Conservation (phyloP, 345 rosid genomes). For the Aethionema arabicum region DNA sequence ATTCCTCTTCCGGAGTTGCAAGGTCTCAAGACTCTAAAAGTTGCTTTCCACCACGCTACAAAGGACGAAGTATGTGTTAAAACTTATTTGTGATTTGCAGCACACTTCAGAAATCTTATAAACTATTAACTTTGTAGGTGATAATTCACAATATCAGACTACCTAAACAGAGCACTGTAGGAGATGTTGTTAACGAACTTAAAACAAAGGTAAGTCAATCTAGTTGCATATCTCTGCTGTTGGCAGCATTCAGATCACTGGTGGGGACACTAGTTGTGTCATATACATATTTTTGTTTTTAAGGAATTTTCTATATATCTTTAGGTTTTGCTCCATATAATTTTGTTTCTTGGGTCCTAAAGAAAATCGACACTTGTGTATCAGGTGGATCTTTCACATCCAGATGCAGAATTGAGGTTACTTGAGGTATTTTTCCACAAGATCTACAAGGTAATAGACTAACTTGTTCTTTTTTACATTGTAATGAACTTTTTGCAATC, state of each 20-base stretch:
- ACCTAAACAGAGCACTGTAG: constrained; percentile 94
- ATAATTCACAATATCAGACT: constrained; percentile 79
- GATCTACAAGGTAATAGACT: constrained; percentile 76
- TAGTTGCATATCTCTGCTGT: constrained; percentile 12
- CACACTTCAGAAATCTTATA: constrained; percentile 15
- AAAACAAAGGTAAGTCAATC: constrained; percentile 64
- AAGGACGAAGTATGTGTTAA: constrained; percentile 71
- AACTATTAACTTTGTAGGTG: constrained; percentile 46
- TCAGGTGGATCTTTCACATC: constrained; percentile 92
- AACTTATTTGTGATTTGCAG: constrained; percentile 11
- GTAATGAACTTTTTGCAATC: background rate
- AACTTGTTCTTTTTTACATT: constrained; percentile 15
- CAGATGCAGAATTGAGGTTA: constrained; percentile 86
- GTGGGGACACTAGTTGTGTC: background rate
- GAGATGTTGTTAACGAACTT: constrained; percentile 86
- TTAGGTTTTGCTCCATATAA: constrained; percentile 6
- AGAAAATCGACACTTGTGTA: constrained; percentile 27
- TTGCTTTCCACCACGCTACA: constrained; percentile 77
- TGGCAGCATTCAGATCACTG: background rate
- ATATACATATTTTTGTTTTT: background rate
- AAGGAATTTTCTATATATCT: background rate
- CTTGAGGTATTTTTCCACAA: constrained; percentile 94
- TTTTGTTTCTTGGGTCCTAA: constrained; percentile 13
- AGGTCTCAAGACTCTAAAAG: constrained; percentile 89
- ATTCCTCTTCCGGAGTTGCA: constrained; percentile 96